A percentile compares a stretch with the other conserved stretches of the same genome.
phyloP scores from a whole-genome alignment of 1,284 basidiomycete species.

The Cutaneotrichosporon sp. region DNA sequence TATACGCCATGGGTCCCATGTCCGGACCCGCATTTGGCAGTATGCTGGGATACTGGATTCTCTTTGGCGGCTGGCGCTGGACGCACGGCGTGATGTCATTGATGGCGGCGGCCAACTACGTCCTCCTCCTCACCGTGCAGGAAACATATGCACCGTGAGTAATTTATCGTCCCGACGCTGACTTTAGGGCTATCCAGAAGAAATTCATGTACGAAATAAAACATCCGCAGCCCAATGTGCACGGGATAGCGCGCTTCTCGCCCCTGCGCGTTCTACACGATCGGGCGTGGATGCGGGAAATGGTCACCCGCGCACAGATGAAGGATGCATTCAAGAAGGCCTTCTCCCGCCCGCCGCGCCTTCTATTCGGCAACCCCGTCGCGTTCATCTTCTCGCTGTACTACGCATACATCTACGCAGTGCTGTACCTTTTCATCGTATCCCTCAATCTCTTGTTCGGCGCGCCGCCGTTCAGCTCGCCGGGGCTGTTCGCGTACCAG shows the following conservation, averaged over 20 bases:
- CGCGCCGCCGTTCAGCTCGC: slow-evolving; percentile 34
- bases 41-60: slow-evolving; percentile 45
- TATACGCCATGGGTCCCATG: slow-evolving; percentile 47
- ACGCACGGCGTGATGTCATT: slow-evolving; percentile 43
- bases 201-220: slow-evolving; percentile 28
- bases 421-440: slow-evolving; percentile 50
- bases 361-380: slow-evolving; percentile 47
- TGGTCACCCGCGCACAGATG: slow-evolving; percentile 35
- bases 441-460: slow-evolving; percentile 50
- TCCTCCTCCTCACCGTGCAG: slow-evolving; percentile 30
- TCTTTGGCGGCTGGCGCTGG: slow-evolving; percentile 45
- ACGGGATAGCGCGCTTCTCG: slow-evolving; percentile 14
- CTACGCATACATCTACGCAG: slow-evolving; percentile 51
- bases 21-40: slow-evolving; percentile 42
- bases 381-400: slow-evolving; percentile 49
- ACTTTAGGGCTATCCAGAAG: slow-evolving; percentile 34
- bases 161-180: not conserved
- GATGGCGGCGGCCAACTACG: slow-evolving; percentile 34
- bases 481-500: slow-evolving; percentile 45
- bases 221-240: slow-evolving; percentile 19
- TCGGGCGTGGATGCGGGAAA: slow-evolving; percentile 35
- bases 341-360: slow-evolving; percentile 47
- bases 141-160: slow-evolving; percentile 48
- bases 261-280: slow-evolving; percentile 22
- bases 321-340: slow-evolving; percentile 30